Base-by-base conservation (phyloP, 164 flowering plant genomes). In the Pachysandra terminalis region DNA sequence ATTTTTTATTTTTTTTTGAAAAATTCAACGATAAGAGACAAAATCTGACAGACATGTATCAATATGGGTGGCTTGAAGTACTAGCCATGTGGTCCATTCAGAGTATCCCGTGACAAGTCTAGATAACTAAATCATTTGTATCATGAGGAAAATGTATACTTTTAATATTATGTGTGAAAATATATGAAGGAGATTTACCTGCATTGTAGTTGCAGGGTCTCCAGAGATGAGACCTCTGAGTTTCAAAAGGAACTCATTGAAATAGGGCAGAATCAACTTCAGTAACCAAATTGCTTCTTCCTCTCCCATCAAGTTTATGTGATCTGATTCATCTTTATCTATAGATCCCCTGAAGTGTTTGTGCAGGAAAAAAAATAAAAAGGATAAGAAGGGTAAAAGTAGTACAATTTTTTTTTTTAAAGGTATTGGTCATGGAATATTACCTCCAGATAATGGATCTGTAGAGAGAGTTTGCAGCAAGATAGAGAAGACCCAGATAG, bases 131-230 rank as follows among this genome's bases (percentile, higher is more conserved):
- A n/a, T n/a, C n/a, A n/a, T n/a, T n/a, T n/a, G n/a, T n/a, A n/a
- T n/a, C n/a, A n/a, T 40, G 45, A 40, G 10, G 10, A 40, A 40
- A 40, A 40, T 40, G 10, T 40, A 40, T 40, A 5, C 10, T 40
- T 40, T 40, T 40, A 45, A 27, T n/a, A n/a, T n/a, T n/a, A n/a
- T n/a, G n/a, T n/a, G n/a, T n/a, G 56, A 61, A 64, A 59, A 61
- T 37, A 21, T 24, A 58, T 40, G 66, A 22, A 55, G 61, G 16
- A 25, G n/a, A 37, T 10, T 64, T 69, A 90, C 97, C 90, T 91
- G 90, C 86, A 94, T 85, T 56, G 98, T 91, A 7, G 88, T 88
- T 3, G 91, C 78, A 73, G 98, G 96, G 68, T 94, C 96, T 55
- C 98, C 98, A 62, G 90, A 87, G 69, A 94, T 86, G 14, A 94